phyloP scores from a whole-genome alignment of 1,284 basidiomycete species.

The Mycosarcoma mackinlayi region DNA sequence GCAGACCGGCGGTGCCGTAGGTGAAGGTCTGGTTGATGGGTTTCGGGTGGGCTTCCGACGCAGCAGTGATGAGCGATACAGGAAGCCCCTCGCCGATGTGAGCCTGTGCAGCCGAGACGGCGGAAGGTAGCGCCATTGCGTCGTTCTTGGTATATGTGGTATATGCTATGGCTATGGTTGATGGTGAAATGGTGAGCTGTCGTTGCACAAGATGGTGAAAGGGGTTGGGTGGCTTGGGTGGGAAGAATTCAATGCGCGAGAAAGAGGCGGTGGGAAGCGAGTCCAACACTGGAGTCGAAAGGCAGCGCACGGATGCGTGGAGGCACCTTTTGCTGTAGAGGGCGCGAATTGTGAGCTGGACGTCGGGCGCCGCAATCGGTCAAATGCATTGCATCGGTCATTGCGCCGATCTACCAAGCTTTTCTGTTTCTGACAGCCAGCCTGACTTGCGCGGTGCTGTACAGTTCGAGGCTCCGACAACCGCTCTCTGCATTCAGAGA shows the following conservation, averaged over 20 bases:
- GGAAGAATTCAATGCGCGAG: no score
- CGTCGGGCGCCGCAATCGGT: no score
- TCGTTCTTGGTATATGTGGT: no score
- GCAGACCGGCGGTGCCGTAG: constrained; percentile 96
- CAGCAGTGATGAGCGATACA: constrained; percentile 47
- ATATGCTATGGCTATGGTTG: not conserved
- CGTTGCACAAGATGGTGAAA: not conserved
- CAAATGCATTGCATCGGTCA: constrained; percentile 7
- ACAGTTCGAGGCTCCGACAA: no score
- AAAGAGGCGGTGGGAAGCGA: not conserved
- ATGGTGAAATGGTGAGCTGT: constrained; percentile 3
- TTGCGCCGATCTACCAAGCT: constrained; percentile 2
- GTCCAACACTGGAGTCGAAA: not conserved
- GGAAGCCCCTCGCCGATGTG: constrained; percentile 51
- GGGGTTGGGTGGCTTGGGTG: no score
- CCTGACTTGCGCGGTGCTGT: no score
- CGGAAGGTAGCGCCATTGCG: constrained; percentile 49
- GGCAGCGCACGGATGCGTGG: constrained; percentile 17
- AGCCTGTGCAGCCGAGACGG: constrained; percentile 48
- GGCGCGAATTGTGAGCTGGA: no score
- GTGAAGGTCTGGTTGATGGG: constrained; percentile 73
- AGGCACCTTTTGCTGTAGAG: constrained; percentile 2
- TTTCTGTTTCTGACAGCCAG: not conserved
- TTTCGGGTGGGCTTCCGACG: constrained; percentile 69
- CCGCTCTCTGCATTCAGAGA: no score